Percentiles rank a stretch among this genome's conserved stretches.
Conservation (phyloP, 345 rosid species). For the Psidium friedrichsthalianum region DNA sequence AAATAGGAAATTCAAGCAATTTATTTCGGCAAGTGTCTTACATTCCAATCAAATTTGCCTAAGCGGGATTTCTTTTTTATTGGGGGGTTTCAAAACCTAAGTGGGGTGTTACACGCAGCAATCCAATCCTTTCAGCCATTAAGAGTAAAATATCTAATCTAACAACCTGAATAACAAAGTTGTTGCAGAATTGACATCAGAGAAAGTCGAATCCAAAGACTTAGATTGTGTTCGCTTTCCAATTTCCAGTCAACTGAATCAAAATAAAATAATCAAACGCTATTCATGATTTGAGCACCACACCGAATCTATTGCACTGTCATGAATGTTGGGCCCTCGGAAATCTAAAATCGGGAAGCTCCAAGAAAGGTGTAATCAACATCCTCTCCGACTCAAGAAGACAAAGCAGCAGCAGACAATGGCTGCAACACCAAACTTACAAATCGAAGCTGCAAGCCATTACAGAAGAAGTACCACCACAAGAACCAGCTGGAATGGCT, state of each 20-base stretch:
- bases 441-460: neutral
- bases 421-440: neutral
- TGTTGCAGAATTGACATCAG: neutral
- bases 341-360: neutral
- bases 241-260: neutral
- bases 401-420: neutral
- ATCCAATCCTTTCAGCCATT: neutral
- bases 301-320: neutral
- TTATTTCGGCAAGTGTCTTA: neutral
- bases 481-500: neutral
- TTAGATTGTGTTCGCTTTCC: neutral
- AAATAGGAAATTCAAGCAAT: neutral
- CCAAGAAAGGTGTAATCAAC: neutral
- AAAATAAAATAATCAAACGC: neutral
- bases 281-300: neutral
- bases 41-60: neutral
- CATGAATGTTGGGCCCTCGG: neutral
- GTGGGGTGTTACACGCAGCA: neutral
- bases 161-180: neutral
- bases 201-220: neutral
- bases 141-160: neutral
- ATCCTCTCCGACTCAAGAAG: neutral
- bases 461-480: neutral
- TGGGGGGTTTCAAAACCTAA: no score
- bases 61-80: neutral